These are phyloP conservation scores for Leccinum sublutescens DNA, from an alignment of 768 basidiomycete species.

Conservation along the genomic window DNA sequence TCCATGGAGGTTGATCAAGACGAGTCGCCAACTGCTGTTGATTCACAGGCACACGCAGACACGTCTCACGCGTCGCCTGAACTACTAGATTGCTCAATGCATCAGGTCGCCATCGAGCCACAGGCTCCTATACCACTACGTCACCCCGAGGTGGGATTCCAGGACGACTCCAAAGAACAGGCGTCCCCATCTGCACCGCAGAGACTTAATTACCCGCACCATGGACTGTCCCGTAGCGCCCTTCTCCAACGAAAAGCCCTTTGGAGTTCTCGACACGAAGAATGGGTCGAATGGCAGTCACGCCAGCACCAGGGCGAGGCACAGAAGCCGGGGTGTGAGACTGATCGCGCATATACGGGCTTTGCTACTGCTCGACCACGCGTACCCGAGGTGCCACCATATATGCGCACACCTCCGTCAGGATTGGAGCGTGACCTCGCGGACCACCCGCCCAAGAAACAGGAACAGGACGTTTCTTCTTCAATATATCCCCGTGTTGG, in stretches of 20 bases:
- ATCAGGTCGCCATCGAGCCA: constrained; percentile 19
- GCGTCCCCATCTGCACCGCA: constrained; percentile 16
- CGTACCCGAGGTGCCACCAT: constrained; percentile 6
- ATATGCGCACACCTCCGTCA: constrained; percentile 24
- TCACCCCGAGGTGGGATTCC: constrained; percentile 9
- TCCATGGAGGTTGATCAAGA: not conserved
- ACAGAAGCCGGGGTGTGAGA: not conserved
- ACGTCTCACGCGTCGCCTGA: constrained; percentile 7
- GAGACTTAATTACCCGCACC: constrained; percentile 51
- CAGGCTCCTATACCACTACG: constrained; percentile 25
- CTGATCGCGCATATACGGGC: constrained; percentile 29
- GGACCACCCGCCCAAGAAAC: constrained; percentile 3
- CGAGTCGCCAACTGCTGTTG: constrained; percentile 7
- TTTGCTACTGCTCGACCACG: constrained; percentile 11
- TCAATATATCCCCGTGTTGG: constrained; percentile 58
- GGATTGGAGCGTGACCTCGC: constrained; percentile 32
- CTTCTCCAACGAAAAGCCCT: constrained; percentile 60
- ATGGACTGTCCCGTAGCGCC: constrained; percentile 61
- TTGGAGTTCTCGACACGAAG: constrained; percentile 57
- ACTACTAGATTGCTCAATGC: constrained; percentile 11
- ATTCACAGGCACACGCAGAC: constrained; percentile 14
- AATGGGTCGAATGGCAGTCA: constrained; percentile 43
- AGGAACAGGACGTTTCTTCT: constrained; percentile 21
- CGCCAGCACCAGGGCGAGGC: constrained; percentile 7
- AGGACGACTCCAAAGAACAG: not conserved